Evolutionary conservation across 441 rosid species (phyloP), one percentile per base, ranked within the genome.

Genomic region (Macaranga tanarius): DNA sequence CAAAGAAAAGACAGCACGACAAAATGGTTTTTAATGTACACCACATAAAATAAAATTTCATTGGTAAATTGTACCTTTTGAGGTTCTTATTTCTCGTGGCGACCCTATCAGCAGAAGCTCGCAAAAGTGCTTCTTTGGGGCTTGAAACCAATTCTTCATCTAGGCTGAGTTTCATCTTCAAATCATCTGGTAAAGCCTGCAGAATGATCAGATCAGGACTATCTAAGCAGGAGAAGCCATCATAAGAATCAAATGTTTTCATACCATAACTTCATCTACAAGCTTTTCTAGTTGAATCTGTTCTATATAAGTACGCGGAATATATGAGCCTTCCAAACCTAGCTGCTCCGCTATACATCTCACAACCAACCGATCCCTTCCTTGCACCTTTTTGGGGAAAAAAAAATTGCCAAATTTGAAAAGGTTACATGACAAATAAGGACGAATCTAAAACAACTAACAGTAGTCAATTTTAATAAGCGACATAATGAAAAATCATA

Each of bases 231-330:
- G 17, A 70, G 57, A 62, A 67, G 59, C 62, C 23, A 78, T 47
- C 62, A 68, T 51, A 80, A 74, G 51, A 23, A 72, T 22, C 16
- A 70, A 52, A 75, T 75, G 16, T 65, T 72, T 10, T 44, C 95
- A 68, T 92, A 95, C 98, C 99, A 90, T 92, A 71, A 88, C 92
- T 76, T 95, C 99, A 75, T 90, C 84, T 76, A 95, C 88, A 72
- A 95, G 89, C 82, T 91, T 88, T 78, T 95, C 99, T 80, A 95
- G 77, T 78, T 95, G 98, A 79, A 92, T 92, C 81, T 92, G 98
- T 82, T 92, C 98, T 70, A 95, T 95, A 72, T 95, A 95, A 62
- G 99, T 92, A 11, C 95, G 97, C 17, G 99, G 87, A 82, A 86
- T 79, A 81, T 82, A 95, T 11, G 95, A 92, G 51, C 98, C 98